phyloP scores from a whole-genome alignment of 257 asterid species.

The Scutellaria galericulata region DNA sequence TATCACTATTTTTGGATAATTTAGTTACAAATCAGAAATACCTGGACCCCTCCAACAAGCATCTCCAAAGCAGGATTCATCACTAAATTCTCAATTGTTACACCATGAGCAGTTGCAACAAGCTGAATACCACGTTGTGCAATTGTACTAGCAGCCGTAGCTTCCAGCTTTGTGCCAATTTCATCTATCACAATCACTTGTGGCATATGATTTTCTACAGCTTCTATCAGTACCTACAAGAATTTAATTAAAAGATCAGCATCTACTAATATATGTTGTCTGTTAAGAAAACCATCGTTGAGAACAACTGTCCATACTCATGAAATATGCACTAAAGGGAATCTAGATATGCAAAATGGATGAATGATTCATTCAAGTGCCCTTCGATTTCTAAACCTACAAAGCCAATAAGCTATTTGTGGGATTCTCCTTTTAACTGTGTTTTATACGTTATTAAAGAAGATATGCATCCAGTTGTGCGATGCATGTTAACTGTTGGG shows the following conservation, averaged over 20 bases:
- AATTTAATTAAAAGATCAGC: conserved; percentile 21
- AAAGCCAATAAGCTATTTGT: conserved; percentile 16
- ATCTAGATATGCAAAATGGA: not conserved
- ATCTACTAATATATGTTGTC: not conserved
- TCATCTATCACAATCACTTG: conserved; percentile 98
- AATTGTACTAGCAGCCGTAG: conserved; percentile 94
- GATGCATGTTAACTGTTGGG: not conserved
- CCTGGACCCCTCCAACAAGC: conserved; percentile 99
- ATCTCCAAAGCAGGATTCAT: conserved; percentile 95
- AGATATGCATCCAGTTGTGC: not conserved
- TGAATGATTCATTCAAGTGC: not conserved
- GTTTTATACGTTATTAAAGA: conserved; percentile 2
- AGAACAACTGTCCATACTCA: not conserved
- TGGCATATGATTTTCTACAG: conserved; percentile 98
- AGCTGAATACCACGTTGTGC: conserved; percentile 99
- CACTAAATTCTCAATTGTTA: conserved; percentile 86
- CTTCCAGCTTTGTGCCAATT: conserved; percentile 97
- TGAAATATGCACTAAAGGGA: conserved; percentile 1
- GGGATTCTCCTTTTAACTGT: conserved; percentile 15
- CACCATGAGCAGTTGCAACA: conserved; percentile 99
- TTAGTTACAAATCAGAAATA: conserved; percentile 37
- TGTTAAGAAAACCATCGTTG: not conserved
- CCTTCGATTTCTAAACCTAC: conserved; percentile 19
- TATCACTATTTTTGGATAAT: not conserved
- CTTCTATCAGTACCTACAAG: conserved; percentile 91